Percentiles rank a stretch among this genome's conserved stretches.
phyloP scores from a whole-genome alignment of 345 rosid genomes.

The Syzygium aqueum region DNA sequence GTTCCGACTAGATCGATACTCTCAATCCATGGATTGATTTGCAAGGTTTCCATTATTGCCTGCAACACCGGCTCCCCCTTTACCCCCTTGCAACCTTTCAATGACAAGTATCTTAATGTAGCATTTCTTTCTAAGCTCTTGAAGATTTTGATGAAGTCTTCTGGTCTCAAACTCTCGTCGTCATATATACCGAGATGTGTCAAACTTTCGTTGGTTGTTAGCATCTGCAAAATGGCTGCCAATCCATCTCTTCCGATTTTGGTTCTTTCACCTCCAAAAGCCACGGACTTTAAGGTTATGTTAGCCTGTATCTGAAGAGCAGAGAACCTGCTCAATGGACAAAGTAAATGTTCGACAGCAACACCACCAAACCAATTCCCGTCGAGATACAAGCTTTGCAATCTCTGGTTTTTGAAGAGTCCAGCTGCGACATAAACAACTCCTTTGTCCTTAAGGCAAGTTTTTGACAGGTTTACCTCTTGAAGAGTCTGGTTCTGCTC shows the following conservation, averaged over 20 bases:
- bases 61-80: conserved; percentile 58
- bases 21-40: conserved; percentile 86
- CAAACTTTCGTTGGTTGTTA: conserved; percentile 63
- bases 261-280: conserved; percentile 62
- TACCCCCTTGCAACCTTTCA: conserved; percentile 86
- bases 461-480: conserved; percentile 66
- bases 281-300: conserved; percentile 50
- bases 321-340: conserved; percentile 93
- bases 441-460: conserved; percentile 81
- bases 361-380: conserved; percentile 72
- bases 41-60: conserved; percentile 64
- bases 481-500: conserved; percentile 71
- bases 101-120: conserved; percentile 53
- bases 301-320: conserved; percentile 83
- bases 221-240: conserved; percentile 67
- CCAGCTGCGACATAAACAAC: conserved; percentile 87
- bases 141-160: conserved; percentile 62
- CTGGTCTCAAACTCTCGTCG: conserved; percentile 67
- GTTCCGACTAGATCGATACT: conserved; percentile 78
- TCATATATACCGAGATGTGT: conserved; percentile 58
- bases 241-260: conserved; percentile 75
- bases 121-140: conserved; percentile 71
- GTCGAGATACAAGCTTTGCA: conserved; percentile 63
- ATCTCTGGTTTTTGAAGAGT: conserved; percentile 65
- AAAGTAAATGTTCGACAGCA: conserved; percentile 71